Base-by-base conservation (phyloP, 176 grass and related monocot species). In the Aegilops longissima region DNA sequence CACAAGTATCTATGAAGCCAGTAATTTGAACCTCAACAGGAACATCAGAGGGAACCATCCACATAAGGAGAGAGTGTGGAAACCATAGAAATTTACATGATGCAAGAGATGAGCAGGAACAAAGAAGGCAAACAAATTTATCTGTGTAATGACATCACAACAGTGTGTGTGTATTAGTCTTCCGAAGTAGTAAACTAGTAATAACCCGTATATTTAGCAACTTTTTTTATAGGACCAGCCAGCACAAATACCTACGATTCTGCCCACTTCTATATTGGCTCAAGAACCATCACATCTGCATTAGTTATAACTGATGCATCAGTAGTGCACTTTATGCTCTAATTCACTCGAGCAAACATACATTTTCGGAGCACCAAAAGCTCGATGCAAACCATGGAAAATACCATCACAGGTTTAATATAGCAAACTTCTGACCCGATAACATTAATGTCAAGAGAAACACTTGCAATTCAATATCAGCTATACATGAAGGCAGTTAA, bases 401-500 rank as follows among this genome's bases (percentile, higher is more conserved):
- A 20, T 38, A 25, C 10, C 3, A 10, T 81, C 25, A 52, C 4
- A 49, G 8, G 61, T 39, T 72, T 36, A 71, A 58, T 59, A 49
- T 12, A 61, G 34, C 24, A 71, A 72, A 59, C 70, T 84, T 36
- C 49, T 63, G 18, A 76, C 17, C 8, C 73, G 0, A 73, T 29
- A 38, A 29, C 20, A 74, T 63, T 63, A 30, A 34, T 72, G 63
- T 82, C 20, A 61, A 33, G 61, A 80, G 21, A 80, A 81, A 63
- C 21, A 66, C 72, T 77, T 74, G 9, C 35, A 62, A 73, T 52
- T 30, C 17, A 63, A 33, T 4, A 62, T 54, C 58, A 79, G 40
- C 80, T 87, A 65, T 87, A 87, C 64, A 78, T 54, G 20, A 36
- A 17, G 59, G 31, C 40, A 70, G 47, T 39, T 68, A 65, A 65